Percentiles rank a stretch among this genome's conserved stretches.
Conservation (phyloP, 106 monocot species). For the Dactylorhiza incarnata region DNA sequence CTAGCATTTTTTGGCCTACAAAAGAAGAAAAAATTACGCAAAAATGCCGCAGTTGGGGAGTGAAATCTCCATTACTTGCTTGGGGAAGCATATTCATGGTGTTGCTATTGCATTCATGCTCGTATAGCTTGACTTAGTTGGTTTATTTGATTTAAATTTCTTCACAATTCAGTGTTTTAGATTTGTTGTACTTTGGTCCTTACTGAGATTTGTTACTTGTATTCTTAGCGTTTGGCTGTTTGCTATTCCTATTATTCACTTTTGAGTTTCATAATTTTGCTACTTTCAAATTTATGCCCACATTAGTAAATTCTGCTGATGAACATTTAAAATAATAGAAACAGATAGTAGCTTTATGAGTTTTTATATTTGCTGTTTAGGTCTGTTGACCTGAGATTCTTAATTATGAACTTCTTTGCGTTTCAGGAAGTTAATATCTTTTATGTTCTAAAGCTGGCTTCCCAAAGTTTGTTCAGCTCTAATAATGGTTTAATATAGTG, state of each 20-base stretch:
- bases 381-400: background rate
- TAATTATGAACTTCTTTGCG: background rate
- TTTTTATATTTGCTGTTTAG: background rate
- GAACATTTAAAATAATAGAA: background rate
- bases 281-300: background rate
- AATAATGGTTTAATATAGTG: constrained; percentile 3
- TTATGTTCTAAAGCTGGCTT: background rate
- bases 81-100: background rate
- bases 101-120: background rate
- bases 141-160: background rate
- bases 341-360: background rate
- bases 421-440: constrained; percentile 1
- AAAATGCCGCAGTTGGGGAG: background rate
- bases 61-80: background rate
- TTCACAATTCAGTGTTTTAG: background rate
- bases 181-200: background rate
- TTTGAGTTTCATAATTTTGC: background rate
- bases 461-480: background rate
- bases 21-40: background rate
- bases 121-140: background rate
- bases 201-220: background rate
- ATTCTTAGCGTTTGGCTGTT: background rate
- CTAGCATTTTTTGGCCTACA: too few species aligned
- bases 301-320: background rate
- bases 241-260: background rate